phyloP scores from a whole-genome alignment of 1,284 basidiomycete species.

The Anthracocystis panici-leucophaei region DNA sequence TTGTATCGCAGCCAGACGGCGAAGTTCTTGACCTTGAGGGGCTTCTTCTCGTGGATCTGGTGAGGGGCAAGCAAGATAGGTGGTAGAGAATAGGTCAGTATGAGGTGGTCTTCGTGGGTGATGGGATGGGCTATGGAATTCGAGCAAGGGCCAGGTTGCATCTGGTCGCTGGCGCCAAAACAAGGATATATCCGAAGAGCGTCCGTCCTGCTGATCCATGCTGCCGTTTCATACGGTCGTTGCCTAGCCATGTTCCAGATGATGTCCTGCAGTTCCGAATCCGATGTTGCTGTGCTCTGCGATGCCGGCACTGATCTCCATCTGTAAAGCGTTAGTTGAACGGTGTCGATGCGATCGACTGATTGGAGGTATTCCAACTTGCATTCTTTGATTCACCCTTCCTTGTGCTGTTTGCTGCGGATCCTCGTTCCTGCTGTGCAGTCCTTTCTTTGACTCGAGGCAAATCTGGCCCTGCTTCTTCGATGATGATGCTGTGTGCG shows the following conservation, averaged over 20 bases:
- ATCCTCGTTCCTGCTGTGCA: background rate
- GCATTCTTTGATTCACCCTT: background rate
- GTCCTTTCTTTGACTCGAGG: background rate
- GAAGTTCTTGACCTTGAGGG: constrained; percentile 99
- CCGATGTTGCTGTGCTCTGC: no score
- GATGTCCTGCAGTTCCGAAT: no score
- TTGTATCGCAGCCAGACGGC: constrained; percentile 99
- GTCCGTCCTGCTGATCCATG: background rate
- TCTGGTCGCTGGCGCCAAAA: background rate
- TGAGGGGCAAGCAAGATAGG: background rate
- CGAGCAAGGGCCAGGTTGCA: background rate
- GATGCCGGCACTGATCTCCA: no score
- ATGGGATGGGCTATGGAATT: no score
- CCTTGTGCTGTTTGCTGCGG: background rate
- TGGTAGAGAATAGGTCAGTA: constrained; percentile 16
- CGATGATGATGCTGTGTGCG: background rate
- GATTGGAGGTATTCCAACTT: background rate
- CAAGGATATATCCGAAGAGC: background rate
- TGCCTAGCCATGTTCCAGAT: no score
- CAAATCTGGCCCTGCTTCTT: background rate
- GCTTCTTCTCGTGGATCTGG: constrained; percentile 83
- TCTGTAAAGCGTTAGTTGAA: background rate
- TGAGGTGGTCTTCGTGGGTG: background rate
- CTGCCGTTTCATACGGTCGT: background rate
- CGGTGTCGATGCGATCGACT: background rate